These are phyloP conservation scores for Symbiodinium natans DNA, from an alignment of 73 alveolate species.

Conservation along the genomic window DNA sequence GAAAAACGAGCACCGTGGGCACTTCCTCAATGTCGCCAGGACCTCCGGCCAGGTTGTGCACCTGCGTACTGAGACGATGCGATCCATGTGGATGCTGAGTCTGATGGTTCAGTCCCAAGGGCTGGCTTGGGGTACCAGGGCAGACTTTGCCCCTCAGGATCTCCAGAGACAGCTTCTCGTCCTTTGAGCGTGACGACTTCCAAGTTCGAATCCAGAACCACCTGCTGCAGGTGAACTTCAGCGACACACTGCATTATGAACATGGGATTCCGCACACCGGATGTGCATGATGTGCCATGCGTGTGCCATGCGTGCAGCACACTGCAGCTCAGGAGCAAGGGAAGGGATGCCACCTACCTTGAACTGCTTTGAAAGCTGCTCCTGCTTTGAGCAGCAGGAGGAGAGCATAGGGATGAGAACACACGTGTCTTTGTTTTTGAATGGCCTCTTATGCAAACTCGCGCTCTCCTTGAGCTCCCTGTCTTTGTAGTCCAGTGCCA, in stretches of 20 bases:
- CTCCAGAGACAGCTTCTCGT: conserved; percentile 35
- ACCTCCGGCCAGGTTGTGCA: conserved; percentile 35
- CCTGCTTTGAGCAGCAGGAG: not conserved
- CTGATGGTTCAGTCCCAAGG: not conserved
- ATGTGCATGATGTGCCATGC: too few relatives aligned
- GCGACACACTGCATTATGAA: too few relatives aligned
- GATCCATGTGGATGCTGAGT: too few relatives aligned
- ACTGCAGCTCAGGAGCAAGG: not conserved
- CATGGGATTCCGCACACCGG: too few relatives aligned
- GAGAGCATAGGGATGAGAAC: not conserved
- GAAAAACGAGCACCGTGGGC: conserved; percentile 8
- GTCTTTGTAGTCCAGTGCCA: conserved; percentile 93
- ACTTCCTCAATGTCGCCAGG: conserved; percentile 77
- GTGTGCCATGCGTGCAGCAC: too few relatives aligned
- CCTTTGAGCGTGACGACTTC: conserved; percentile 55
- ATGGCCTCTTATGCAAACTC: too few relatives aligned
- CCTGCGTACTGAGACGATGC: not conserved
- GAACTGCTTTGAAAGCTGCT: conserved; percentile 36
- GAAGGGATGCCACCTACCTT: conserved; percentile 53
- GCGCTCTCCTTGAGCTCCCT: conserved; percentile 23
- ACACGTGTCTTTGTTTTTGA: not conserved
- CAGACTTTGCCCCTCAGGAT: conserved; percentile 48
- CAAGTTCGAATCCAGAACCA: conserved; percentile 40
- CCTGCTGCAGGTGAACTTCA: conserved; percentile 3
- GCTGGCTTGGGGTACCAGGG: conserved; percentile 91